A percentile compares a stretch with the other conserved stretches of the same genome.
Evolutionary conservation across 805 yeast species (phyloP).

Genomic region (Torulaspora franciscae): DNA sequence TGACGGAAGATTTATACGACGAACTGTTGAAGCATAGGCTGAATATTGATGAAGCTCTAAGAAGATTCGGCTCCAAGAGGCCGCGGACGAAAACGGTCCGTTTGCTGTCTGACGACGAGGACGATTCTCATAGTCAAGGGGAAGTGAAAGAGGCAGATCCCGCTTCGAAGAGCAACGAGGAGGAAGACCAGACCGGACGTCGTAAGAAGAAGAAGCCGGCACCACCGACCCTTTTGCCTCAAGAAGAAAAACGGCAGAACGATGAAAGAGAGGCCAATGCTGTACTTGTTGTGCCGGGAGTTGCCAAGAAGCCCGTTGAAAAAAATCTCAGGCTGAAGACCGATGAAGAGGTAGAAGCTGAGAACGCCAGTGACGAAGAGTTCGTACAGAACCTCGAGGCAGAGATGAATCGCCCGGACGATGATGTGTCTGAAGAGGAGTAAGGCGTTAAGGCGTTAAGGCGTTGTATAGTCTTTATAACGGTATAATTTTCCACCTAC

Average conservation of each 20-base stretch:
- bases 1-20: constrained; percentile 37
- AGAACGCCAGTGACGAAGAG: constrained; percentile 35
- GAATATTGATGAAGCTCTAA: constrained; percentile 37
- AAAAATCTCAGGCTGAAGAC: constrained; percentile 3
- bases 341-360: constrained; percentile 7
- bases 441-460: constrained; percentile 13
- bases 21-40: constrained; percentile 34
- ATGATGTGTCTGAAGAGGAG: constrained; percentile 33
- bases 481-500: constrained; percentile 1
- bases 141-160: constrained; percentile 15
- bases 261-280: constrained; percentile 34
- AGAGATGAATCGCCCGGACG: constrained; percentile 31
- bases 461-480: background rate
- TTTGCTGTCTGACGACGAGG: constrained; percentile 31
- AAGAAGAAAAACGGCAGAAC: constrained; percentile 31
- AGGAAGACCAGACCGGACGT: constrained; percentile 6
- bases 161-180: constrained; percentile 1
- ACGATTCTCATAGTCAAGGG: constrained; percentile 13
- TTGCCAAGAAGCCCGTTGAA: constrained; percentile 14
- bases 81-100: constrained; percentile 32
- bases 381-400: constrained; percentile 35
- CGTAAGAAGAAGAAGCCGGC: constrained; percentile 26
- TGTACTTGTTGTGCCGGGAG: constrained; percentile 31
- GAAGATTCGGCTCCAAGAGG: constrained; percentile 36
- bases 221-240: constrained; percentile 33